Evolutionary conservation across 1,284 basidiomycete genomes (phyloP), one percentile per base, ranked within the genome.

Genomic region (Vanrija humicola): DNA sequence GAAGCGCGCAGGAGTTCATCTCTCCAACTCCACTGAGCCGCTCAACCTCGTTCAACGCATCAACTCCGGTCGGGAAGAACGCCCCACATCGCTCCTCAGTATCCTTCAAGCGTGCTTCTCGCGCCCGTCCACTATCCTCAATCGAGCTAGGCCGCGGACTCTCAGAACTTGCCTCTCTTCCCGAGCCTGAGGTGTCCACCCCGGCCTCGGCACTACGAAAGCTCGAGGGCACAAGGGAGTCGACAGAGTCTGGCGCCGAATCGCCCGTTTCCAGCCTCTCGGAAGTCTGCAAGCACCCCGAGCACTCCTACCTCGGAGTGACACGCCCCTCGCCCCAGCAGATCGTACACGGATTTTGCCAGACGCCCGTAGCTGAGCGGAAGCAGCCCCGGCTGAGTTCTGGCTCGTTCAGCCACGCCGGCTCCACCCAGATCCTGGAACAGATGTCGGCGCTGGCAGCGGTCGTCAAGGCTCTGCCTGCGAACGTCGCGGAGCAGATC

Each of bases 31-130:
- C 53, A 14, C 52, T 5, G 54, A 52, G 3, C 49, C 56, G 34
- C 34, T 34, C 34, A 6, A 54, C 58, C 15, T 43, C 58, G 1
- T 61, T 64, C 26, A 55, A 61, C 0, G 38, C 61, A 2, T 58
- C 61, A 5, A 68, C 68, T 0, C 69, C 69, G 0, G 56, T 72
- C 1, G 68, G 66, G 6, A 65, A 61, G 23, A 28, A 10, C 28
- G 62, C 64, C 2, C 14, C 34, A 34, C 34, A 34, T 34, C 28
- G 43, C 34, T 51, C 39, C 38, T 44, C 34, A 23, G 54, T 6
- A 14, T 53, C 28, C 6, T n/a, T 46, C 44, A 26, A 26, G 23
- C 52, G 50, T 3, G 39, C 48, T 15, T 49, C 56, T 0, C 28
- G 44, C 28, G 18, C 12, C 21, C n/a, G 19, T 7, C 44, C 34